phyloP scores from a whole-genome alignment of 257 asterid species.

The Salvia miltiorrhiza region DNA sequence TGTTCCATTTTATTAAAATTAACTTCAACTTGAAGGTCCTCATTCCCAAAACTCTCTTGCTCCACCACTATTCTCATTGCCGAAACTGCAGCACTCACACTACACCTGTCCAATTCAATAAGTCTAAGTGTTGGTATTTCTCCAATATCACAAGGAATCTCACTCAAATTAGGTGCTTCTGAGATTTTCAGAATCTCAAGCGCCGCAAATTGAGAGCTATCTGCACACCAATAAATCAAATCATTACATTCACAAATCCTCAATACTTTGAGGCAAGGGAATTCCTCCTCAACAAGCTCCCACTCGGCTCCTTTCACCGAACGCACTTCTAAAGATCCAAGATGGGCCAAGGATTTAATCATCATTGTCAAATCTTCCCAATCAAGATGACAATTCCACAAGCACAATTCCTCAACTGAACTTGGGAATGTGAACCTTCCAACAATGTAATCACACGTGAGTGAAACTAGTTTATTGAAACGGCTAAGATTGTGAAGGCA shows the following conservation, averaged over 20 bases:
- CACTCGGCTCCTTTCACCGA: not conserved
- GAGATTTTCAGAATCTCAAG: not conserved
- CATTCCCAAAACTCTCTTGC: slow-evolving; percentile 12
- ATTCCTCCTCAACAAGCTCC: slow-evolving; percentile 13
- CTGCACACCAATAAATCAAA: slow-evolving; percentile 5
- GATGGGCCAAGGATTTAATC: not conserved
- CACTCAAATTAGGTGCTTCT: not conserved
- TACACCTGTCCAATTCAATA: not conserved
- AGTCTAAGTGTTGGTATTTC: slow-evolving; percentile 14
- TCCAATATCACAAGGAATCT: slow-evolving; percentile 15
- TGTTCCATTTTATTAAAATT: too few relatives aligned
- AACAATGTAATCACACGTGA: too few relatives aligned
- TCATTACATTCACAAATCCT: not conserved
- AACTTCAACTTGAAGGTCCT: not conserved
- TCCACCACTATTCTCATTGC: slow-evolving; percentile 3
- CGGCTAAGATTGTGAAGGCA: not conserved
- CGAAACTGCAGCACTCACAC: not conserved
- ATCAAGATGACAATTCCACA: not conserved
- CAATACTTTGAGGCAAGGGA: not conserved
- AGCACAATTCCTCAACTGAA: slow-evolving; percentile 7
- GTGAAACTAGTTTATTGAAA: not conserved
- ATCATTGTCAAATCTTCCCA: slow-evolving; percentile 5
- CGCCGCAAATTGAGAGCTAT: not conserved
- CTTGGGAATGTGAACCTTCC: not conserved
- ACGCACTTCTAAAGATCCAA: not conserved